A percentile compares a stretch with the other conserved stretches of the same genome.
Evolutionary conservation across 495 filamentous ascomycete species (phyloP).

Genomic region (Hyaloscypha variabilis): DNA sequence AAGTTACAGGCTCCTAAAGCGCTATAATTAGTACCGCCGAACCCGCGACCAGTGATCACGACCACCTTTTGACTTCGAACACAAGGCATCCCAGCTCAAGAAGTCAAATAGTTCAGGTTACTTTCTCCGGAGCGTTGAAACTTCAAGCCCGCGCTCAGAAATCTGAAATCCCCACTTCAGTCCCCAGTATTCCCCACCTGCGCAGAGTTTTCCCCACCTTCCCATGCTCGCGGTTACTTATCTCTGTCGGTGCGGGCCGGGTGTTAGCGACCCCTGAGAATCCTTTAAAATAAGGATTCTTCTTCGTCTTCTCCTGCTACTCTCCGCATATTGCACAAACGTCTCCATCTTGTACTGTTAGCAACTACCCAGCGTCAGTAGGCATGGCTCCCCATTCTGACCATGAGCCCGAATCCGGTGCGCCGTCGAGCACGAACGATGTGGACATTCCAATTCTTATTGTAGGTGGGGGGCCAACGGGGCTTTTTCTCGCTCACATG

Average conservation of each 20-base stretch:
- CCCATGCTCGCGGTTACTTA: background rate
- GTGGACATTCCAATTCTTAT: conserved; percentile 38
- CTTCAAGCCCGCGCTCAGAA: background rate
- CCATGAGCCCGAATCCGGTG: background rate
- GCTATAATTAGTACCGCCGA: too few relatives aligned
- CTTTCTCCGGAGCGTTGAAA: background rate
- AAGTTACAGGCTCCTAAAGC: too few relatives aligned
- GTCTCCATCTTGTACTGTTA: background rate
- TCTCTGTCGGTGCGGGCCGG: background rate
- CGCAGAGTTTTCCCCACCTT: background rate
- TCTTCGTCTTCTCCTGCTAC: background rate
- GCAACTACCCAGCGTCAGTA: background rate
- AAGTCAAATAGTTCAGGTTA: background rate
- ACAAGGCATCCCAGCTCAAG: background rate
- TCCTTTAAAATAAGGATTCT: conserved; percentile 1
- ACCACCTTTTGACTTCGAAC: background rate
- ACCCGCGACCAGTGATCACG: background rate
- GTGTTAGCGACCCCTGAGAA: background rate
- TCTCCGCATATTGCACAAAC: background rate
- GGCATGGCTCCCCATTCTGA: conserved; percentile 20
- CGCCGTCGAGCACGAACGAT: background rate
- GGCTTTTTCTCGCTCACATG: conserved; percentile 36
- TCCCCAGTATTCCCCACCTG: background rate
- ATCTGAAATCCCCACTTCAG: background rate
- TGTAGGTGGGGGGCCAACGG: conserved; percentile 40